These are phyloP conservation scores for Colletotrichum sp. DNA, from an alignment of 2,329 filamentous ascomycete genomes.

Conservation along the genomic window DNA sequence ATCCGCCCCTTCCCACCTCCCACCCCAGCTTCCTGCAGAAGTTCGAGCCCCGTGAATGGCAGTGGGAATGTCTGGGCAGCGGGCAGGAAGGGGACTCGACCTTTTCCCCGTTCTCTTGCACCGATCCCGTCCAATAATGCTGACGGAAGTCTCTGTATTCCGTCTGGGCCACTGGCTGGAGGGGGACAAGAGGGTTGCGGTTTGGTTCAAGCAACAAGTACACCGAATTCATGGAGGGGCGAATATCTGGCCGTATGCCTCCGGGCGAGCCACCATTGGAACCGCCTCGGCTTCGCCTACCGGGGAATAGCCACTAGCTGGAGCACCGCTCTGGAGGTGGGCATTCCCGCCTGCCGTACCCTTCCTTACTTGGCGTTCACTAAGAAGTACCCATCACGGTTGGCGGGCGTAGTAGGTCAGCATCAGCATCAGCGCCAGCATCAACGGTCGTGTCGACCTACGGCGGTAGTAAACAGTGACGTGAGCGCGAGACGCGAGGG, in stretches of 20 bases:
- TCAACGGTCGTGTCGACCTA: neutral
- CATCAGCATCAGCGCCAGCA: neutral
- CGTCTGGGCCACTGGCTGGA: neutral
- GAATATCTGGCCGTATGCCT: neutral
- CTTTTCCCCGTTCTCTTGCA: neutral
- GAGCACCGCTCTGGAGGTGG: neutral
- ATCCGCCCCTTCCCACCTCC: neutral
- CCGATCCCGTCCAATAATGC: slow-evolving; percentile 6
- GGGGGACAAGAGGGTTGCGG: neutral
- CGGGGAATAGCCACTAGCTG: neutral
- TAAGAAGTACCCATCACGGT: neutral
- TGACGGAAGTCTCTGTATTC: neutral
- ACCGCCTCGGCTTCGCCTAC: slow-evolving; percentile 3
- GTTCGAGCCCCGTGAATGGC: neutral
- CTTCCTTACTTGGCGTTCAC: slow-evolving; percentile 1
- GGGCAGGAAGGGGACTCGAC: neutral
- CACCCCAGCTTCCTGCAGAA: slow-evolving; percentile 10
- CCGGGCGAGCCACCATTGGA: neutral
- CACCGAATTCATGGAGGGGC: neutral
- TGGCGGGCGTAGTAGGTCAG: neutral
- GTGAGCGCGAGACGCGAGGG: slow-evolving; percentile 12
- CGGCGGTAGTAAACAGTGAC: neutral
- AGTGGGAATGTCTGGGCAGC: neutral
- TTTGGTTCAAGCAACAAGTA: neutral
- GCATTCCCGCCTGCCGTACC: slow-evolving; percentile 2